Base-by-base conservation (phyloP, 164 flowering plant genomes). In the Euptelea pleiosperma region DNA sequence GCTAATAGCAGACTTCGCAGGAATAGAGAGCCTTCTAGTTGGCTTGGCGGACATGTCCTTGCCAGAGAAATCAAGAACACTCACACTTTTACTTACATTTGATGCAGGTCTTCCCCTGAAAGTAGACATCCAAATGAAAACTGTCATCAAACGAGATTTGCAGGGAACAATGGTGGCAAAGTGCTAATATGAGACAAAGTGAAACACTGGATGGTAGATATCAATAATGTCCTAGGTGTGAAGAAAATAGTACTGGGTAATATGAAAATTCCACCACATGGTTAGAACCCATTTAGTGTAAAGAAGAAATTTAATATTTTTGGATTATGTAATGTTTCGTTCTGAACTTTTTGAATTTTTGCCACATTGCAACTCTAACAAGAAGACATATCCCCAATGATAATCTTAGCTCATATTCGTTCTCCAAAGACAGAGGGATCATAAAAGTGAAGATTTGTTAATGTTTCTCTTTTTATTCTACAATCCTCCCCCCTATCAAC, bases 21-120 rank as follows among this genome's bases (percentile, higher is more conserved):
- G 95, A 69, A 76, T 76, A 2, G 99, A 93, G 22, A 88, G 83
- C 75, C 99, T 79, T 68, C 96, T 75, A 0, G 97, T 85, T 22
- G 96, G 96, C 74, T 82, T 90, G 4, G 76, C 71, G 1, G 91
- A 50, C 57, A 77, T 88, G 2, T 86, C 92, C 69, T 89, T 93
- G 22, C 74, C 83, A 21, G 96, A 82, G 15, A 84, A 67, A 57
- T 88, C 84, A 44, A 89, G 86, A 55, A 86, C 86, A 54, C 77
- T 67, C 45, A 82, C 80, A 64, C 99, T 93, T 63, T 82, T 77
- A 58, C 90, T 86, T 10, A 90, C 82, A 77, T 53, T 74, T 11
- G 97, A 69, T 35, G 72, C 56, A 40, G 70, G 19, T 52, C 78
- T 83, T 26, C 75, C 84, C 75, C 98, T 92, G 65, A 50, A 71